Conservation (phyloP, 1,139 yeast species). For the Blastobotrys proliferans region DNA sequence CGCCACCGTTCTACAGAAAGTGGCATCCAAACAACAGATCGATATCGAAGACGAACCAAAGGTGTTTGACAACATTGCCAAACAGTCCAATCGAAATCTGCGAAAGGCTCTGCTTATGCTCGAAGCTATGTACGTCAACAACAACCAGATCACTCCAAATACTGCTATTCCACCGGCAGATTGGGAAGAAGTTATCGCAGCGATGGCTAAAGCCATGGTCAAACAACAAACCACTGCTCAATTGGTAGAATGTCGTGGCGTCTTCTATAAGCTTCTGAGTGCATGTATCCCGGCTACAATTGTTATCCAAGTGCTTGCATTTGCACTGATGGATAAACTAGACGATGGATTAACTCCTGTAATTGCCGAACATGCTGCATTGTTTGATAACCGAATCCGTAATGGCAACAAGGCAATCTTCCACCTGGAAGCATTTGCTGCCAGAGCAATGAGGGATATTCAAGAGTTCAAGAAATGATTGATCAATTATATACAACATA, state of each 20-base stretch:
- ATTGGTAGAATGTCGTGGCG: constrained; percentile 66
- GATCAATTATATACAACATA: background rate
- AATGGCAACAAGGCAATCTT: constrained; percentile 86
- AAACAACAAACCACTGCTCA: constrained; percentile 59
- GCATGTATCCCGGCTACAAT: constrained; percentile 90
- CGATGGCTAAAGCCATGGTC: constrained; percentile 57
- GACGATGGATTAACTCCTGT: constrained; percentile 43
- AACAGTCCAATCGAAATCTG: constrained; percentile 61
- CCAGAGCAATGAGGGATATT: constrained; percentile 71
- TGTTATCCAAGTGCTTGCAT: constrained; percentile 64
- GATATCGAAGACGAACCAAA: constrained; percentile 36
- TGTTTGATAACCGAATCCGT: constrained; percentile 82
- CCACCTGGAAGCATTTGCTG: constrained; percentile 92
- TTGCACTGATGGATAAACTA: constrained; percentile 48
- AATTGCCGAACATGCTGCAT: constrained; percentile 65
- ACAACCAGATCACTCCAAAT: constrained; percentile 24
- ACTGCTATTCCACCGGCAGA: constrained; percentile 61
- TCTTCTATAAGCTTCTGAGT: constrained; percentile 77
- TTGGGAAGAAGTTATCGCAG: constrained; percentile 77
- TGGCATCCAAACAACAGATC: constrained; percentile 57
- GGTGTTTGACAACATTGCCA: constrained; percentile 52
- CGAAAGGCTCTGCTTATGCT: constrained; percentile 74
- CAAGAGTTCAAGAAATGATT: constrained; percentile 31
- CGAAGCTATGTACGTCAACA: constrained; percentile 81
- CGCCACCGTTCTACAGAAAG: constrained; percentile 46